Evolutionary conservation across 805 yeast species (phyloP), one percentile per base, ranked within the genome.

Genomic region (Teunomyces cretensis): DNA sequence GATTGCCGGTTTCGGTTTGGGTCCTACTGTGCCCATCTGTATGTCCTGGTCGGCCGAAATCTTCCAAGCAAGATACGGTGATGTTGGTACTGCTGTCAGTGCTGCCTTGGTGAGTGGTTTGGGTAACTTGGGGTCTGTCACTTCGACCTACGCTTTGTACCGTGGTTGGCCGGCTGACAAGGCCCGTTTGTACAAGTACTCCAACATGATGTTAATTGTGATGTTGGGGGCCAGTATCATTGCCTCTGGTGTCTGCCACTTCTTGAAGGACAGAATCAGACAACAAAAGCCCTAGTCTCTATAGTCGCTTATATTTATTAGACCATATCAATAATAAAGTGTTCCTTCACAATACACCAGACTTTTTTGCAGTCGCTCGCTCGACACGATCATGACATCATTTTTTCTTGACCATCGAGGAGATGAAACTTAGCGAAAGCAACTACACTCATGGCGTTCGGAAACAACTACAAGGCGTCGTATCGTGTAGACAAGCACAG

Each of bases 1-100:
- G 49, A 81, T 88, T 58, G 82, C 88, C 6, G 96, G 96, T 0
- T 86, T 83, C 53, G 96, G 96, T 0, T 74, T 88, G 41, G 96
- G 96, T 9, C 94, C 96, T 15, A 88, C 96, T 0, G 95, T 88
- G 11, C 96, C 96, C 22, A 88, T 86, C 31, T 76, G 83, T 56
- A 88, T 88, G 96, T 79, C 96, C 1, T 80, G 87, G 85, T 66
- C 90, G 0, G 81, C 91, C 0, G 91, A 86, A 56, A 84, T 86
- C 39, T 84, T 88, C 69, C 78, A 76, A 6, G 74, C 78, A 9
- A 71, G 78, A 39, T 84, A 88, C 58, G 95, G 95, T 22, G 94
- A 88, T 57, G 83, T 88, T 39, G 96, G 96, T 6, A 74, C 82
- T 47, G 96, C 96, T 2, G 89, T 85, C 27, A 79, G 88, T 37